phyloP scores from a whole-genome alignment of 176 grass and related monocot genomes.

The Alloteropsis semialata region DNA sequence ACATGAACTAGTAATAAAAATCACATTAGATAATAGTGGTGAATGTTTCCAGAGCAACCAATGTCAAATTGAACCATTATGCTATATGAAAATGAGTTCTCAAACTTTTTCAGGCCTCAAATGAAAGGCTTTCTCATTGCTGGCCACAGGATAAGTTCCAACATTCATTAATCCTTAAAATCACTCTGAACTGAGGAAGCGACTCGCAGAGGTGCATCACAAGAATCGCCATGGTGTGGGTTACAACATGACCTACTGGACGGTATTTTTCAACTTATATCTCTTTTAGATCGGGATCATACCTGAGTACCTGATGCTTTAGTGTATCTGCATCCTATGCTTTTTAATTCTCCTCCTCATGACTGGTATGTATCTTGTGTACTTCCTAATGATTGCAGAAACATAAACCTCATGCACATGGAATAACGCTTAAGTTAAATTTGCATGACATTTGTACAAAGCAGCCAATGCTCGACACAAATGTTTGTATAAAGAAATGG shows the following conservation, averaged over 20 bases:
- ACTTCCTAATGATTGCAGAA: background rate
- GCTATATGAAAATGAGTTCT: background rate
- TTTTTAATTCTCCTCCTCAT: background rate
- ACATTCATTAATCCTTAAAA: background rate
- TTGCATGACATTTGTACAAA: background rate
- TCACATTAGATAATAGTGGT: background rate
- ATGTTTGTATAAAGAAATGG: conserved; percentile 5
- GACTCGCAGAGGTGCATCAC: background rate
- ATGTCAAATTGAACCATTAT: background rate
- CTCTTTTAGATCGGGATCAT: background rate
- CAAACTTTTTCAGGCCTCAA: background rate
- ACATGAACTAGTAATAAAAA: background rate
- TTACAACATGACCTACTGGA: background rate
- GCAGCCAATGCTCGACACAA: conserved; percentile 6
- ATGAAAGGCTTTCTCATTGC: background rate
- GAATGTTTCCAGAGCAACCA: conserved; percentile 1
- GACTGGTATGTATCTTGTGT: background rate
- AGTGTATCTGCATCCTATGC: background rate
- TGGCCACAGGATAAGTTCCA: background rate
- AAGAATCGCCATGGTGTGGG: background rate
- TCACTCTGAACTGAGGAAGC: background rate
- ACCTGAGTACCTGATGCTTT: background rate
- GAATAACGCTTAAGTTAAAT: background rate
- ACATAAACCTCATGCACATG: background rate
- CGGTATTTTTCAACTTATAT: background rate